These are phyloP conservation scores for Chlamydomonas urium DNA, from an alignment of 139 green algal genomes.

Conservation along the genomic window DNA sequence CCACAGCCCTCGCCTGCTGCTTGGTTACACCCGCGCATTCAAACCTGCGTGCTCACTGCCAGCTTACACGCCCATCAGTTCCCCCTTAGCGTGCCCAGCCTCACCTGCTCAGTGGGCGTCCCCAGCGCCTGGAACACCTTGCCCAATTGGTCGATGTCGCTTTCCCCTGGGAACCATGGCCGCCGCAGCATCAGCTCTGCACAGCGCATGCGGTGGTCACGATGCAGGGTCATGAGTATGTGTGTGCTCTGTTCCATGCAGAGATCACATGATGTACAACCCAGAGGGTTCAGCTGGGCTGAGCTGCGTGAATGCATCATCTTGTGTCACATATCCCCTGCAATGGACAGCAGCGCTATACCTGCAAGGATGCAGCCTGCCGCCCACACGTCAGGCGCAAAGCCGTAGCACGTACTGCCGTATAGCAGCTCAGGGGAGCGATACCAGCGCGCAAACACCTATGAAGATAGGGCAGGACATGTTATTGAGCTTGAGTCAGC, in stretches of 20 bases:
- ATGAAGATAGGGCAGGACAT: conserved; percentile 9
- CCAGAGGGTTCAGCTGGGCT: too few relatives aligned
- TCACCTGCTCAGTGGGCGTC: conserved; percentile 66
- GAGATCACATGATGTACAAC: too few relatives aligned
- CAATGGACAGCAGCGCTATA: conserved; percentile 14
- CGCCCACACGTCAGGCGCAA: conserved; percentile 84
- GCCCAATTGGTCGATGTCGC: conserved; percentile 78
- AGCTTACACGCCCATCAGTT: too few relatives aligned
- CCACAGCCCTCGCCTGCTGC: too few relatives aligned
- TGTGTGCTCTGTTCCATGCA: too few relatives aligned
- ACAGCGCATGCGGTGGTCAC: too few relatives aligned
- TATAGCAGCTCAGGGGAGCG: conserved; percentile 86
- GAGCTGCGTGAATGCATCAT: too few relatives aligned
- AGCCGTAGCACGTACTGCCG: conserved; percentile 68
- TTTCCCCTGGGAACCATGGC: conserved; percentile 74
- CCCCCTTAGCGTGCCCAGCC: too few relatives aligned
- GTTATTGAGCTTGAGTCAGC: neutral
- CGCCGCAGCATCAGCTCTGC: conserved; percentile 69
- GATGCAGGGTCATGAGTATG: too few relatives aligned
- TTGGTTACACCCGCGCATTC: too few relatives aligned
- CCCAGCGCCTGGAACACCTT: conserved; percentile 78
- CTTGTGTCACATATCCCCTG: neutral
- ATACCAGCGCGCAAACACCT: conserved; percentile 94
- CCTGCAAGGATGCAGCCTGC: conserved; percentile 82
- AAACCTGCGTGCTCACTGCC: too few relatives aligned